Evolutionary conservation across 345 rosid genomes (phyloP).

Genomic region (Iberis pinnata): DNA sequence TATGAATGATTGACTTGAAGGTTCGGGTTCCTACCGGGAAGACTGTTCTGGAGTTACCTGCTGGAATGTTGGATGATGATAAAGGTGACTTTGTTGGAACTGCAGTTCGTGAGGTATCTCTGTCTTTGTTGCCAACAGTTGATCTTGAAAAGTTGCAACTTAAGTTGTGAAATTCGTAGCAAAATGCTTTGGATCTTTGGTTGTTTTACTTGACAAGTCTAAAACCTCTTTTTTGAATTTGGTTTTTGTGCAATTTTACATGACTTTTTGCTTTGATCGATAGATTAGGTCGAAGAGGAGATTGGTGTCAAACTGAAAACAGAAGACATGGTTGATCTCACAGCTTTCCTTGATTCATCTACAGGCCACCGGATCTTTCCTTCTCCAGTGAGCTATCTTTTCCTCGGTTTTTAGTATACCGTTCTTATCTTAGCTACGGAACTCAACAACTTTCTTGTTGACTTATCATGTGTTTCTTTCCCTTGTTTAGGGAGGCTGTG

Average conservation of each 20-base stretch:
- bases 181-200: neutral
- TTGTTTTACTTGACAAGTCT: neutral
- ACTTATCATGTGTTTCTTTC: neutral
- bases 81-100: slow-evolving; percentile 81
- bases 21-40: slow-evolving; percentile 83
- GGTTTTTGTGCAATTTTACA: neutral
- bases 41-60: slow-evolving; percentile 76
- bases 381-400: slow-evolving; percentile 48
- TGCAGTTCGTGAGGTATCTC: slow-evolving; percentile 81
- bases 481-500: slow-evolving; percentile 73
- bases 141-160: neutral
- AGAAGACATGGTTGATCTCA: slow-evolving; percentile 78
- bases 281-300: slow-evolving; percentile 83
- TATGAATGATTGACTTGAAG: slow-evolving; percentile 31
- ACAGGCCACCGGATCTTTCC: slow-evolving; percentile 62
- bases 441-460: neutral
- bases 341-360: slow-evolving; percentile 69
- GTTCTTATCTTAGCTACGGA: neutral
- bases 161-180: neutral
- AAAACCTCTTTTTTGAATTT: neutral
- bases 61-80: slow-evolving; percentile 93
- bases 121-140: no score
- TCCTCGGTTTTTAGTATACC: neutral
- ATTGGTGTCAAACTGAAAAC: slow-evolving; percentile 60
- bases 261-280: slow-evolving; percentile 3